Percentiles rank a stretch among this genome's conserved stretches.
Evolutionary conservation across 257 asterid species (phyloP).

Genomic region (Avicennia marina): DNA sequence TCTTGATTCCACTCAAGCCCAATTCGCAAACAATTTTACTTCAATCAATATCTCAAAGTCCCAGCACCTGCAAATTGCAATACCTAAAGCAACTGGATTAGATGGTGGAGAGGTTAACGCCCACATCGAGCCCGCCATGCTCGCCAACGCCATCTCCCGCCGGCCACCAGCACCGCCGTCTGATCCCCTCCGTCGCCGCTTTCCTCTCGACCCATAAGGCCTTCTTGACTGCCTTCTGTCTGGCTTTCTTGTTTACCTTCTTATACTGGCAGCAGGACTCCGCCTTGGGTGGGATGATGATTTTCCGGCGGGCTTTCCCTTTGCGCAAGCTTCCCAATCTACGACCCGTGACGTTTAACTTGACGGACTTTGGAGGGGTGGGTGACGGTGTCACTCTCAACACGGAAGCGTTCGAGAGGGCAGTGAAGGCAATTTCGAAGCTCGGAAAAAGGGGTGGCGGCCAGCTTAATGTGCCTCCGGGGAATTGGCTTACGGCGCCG

Average conservation of each 20-base stretch:
- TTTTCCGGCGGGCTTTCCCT: slow-evolving; percentile 36
- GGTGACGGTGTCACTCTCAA: slow-evolving; percentile 72
- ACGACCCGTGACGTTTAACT: slow-evolving; percentile 47
- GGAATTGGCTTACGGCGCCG: slow-evolving; percentile 82
- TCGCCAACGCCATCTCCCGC: slow-evolving; percentile 11
- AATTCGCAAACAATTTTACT: background rate
- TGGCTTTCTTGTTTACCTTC: slow-evolving; percentile 34
- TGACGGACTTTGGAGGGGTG: slow-evolving; percentile 80
- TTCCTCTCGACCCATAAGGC: slow-evolving; percentile 39
- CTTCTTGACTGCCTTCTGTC: slow-evolving; percentile 31
- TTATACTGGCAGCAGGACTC: slow-evolving; percentile 49
- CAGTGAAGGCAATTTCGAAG: slow-evolving; percentile 56
- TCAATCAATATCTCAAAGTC: slow-evolving; percentile 9
- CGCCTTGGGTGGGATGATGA: slow-evolving; percentile 30
- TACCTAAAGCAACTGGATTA: background rate
- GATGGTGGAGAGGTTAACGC: slow-evolving; percentile 48
- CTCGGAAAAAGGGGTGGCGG: slow-evolving; percentile 66
- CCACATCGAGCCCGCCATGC: slow-evolving; percentile 34
- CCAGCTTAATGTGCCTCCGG: slow-evolving; percentile 76
- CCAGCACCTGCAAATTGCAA: background rate
- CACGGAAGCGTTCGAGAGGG: slow-evolving; percentile 68
- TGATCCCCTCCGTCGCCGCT: slow-evolving; percentile 30
- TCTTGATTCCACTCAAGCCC: slow-evolving; percentile 4
- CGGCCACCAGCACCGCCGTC: slow-evolving; percentile 34
- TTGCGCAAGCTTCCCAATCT: slow-evolving; percentile 37